Evolutionary conservation across 805 yeast species (phyloP).

Genomic region (Yamadazyma scolyti): DNA sequence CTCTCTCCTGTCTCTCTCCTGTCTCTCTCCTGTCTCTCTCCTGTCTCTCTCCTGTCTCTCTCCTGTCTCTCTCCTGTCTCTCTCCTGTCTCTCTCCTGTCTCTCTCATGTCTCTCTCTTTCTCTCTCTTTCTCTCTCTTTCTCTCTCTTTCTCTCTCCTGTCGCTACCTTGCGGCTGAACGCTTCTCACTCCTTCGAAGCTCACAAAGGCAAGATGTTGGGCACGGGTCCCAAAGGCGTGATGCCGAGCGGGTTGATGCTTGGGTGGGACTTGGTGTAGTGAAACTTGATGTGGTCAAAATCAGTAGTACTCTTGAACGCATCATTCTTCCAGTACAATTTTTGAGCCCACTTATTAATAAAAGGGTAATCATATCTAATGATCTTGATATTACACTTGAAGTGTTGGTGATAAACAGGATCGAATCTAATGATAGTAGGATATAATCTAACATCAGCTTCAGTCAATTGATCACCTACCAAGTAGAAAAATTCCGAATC

Average conservation of each 20-base stretch:
- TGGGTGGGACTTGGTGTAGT: conserved; percentile 83
- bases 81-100: too few species aligned
- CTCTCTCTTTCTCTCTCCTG: too few species aligned
- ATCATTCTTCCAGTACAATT: conserved; percentile 74
- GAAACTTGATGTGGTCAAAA: conserved; percentile 87
- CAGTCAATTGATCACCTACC: conserved; percentile 68
- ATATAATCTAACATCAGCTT: conserved; percentile 84
- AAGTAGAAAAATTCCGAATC: conserved; percentile 32
- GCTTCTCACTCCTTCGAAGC: too few species aligned
- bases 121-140: too few species aligned
- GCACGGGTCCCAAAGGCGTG: conserved; percentile 86
- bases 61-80: too few species aligned
- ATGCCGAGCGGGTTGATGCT: conserved; percentile 78
- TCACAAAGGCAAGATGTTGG: conserved; percentile 49
- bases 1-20: too few species aligned
- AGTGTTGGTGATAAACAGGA: conserved; percentile 91
- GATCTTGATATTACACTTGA: conserved; percentile 84
- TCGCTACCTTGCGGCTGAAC: too few species aligned
- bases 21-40: too few species aligned
- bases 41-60: too few species aligned
- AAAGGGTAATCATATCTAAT: conserved; percentile 78
- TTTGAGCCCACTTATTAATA: conserved; percentile 74
- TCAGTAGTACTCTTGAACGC: conserved; percentile 77
- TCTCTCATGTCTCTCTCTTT: too few species aligned
- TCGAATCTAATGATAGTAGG: conserved; percentile 90